These are phyloP conservation scores for Fusarium nisikadoi DNA, from an alignment of 2,329 filamentous ascomycete species.

Conservation along the genomic window DNA sequence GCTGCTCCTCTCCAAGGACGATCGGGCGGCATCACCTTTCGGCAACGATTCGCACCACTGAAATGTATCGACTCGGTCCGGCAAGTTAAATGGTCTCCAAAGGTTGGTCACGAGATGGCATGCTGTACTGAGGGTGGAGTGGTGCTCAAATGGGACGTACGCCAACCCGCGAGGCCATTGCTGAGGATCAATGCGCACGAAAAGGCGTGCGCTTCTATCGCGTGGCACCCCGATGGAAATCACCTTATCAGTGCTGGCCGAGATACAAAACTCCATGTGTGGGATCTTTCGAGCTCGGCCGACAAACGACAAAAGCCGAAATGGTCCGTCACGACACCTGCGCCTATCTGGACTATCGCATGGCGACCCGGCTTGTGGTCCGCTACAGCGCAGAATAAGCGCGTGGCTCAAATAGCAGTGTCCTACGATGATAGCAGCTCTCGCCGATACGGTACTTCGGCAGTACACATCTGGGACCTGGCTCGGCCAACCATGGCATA, in stretches of 20 bases:
- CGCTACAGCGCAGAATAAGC: slow-evolving; percentile 68
- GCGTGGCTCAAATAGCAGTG: slow-evolving; percentile 71
- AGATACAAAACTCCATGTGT: slow-evolving; percentile 71
- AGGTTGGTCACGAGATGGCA: slow-evolving; percentile 69
- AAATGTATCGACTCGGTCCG: slow-evolving; percentile 60
- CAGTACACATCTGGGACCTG: slow-evolving; percentile 76
- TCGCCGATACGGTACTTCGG: slow-evolving; percentile 65
- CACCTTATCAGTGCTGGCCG: slow-evolving; percentile 72
- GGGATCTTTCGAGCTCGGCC: slow-evolving; percentile 69
- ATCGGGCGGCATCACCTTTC: slow-evolving; percentile 61
- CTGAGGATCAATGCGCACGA: slow-evolving; percentile 71
- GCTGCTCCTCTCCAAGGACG: slow-evolving; percentile 60
- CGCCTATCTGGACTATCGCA: slow-evolving; percentile 66
- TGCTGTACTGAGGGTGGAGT: slow-evolving; percentile 72
- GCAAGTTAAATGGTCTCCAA: slow-evolving; percentile 73
- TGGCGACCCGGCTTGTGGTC: slow-evolving; percentile 75
- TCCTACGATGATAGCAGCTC: slow-evolving; percentile 68
- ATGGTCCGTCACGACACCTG: slow-evolving; percentile 69
- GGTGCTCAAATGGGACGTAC: slow-evolving; percentile 72
- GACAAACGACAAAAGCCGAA: slow-evolving; percentile 74
- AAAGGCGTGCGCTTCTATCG: slow-evolving; percentile 67
- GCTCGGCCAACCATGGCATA: slow-evolving; percentile 74
- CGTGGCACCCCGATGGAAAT: slow-evolving; percentile 76
- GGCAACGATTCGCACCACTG: slow-evolving; percentile 55
- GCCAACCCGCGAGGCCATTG: slow-evolving; percentile 63